Conservation (phyloP, 805 yeast genomes). For the Wickerhamiella vanderwaltii region DNA sequence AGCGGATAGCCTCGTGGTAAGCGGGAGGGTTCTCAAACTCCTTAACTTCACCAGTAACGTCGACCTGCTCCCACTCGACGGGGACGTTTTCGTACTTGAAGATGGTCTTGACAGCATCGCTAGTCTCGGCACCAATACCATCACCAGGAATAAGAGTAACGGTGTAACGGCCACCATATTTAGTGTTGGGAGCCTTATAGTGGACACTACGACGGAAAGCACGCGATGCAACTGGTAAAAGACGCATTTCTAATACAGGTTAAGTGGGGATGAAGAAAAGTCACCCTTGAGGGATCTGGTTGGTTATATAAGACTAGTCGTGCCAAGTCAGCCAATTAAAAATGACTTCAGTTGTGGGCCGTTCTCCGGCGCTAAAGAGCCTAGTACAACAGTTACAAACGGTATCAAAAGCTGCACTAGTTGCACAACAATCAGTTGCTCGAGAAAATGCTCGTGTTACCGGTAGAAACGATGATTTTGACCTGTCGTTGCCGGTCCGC, state of each 20-base stretch:
- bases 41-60: conserved; percentile 50
- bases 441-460: conserved; percentile 1
- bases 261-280: neutral
- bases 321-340: conserved; percentile 9
- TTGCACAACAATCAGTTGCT: neutral
- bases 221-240: conserved; percentile 7
- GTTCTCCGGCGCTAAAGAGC: neutral
- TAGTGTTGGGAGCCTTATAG: conserved; percentile 16
- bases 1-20: conserved; percentile 74
- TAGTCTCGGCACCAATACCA: conserved; percentile 93
- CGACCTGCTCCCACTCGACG: conserved; percentile 71
- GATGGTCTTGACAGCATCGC: conserved; percentile 83
- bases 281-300: too few species aligned
- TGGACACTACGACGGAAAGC: conserved; percentile 13
- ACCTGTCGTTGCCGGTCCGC: conserved; percentile 4
- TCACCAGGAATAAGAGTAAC: conserved; percentile 94
- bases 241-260: neutral
- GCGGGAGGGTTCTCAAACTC: conserved; percentile 41
- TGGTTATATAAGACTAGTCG: neutral
- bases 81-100: conserved; percentile 83
- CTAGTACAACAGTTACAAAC: neutral
- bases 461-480: neutral
- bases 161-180: conserved; percentile 82
- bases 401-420: neutral
- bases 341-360: neutral